Base-by-base conservation (phyloP, 2,329 filamentous ascomycete species). In the Exophiala alcalophila region DNA sequence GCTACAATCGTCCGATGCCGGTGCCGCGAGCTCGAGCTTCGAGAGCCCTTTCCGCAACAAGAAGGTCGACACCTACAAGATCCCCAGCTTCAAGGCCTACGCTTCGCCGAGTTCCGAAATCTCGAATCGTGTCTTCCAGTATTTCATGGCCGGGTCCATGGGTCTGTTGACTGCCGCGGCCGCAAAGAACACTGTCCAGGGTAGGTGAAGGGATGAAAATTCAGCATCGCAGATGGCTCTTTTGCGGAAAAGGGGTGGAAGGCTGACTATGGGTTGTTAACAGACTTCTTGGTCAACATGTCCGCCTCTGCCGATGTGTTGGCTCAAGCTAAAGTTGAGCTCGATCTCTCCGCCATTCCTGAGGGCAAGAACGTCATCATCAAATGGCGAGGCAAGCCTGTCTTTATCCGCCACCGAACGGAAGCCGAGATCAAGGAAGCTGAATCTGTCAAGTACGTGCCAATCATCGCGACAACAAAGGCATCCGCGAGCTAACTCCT, bases 321-420 rank as follows among this genome's bases (percentile, higher is more conserved):
- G 73, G 92, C 94, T 66, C 94, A 96, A 83, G 92, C 92, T 70
- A 98, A 98, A 84, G 92, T 98, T 60, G 92, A 98, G 77, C 85
- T 98, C 60, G 88, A 95, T 70, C 84, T 98, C 57, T 77, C 76
- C 61, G 70, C 87, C 55, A 97, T 98, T 62, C 92, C 92, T 53
- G 91, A 97, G 78, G 92, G 92, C 80, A 98, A 97, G 86, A 98
- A 98, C 76, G 92, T 98, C 68, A 94, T 98, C 70, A 94, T 98
- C 79, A 98, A 98, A 78, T 98, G 92, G 92, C 86, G 92, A 78
- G 92, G 92, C 69, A 98, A 98, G 86, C 92, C 92, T 69, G 89
- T 98, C 69, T 98, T 98, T 78, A 89, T 98, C 81, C 90, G 92
- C 70, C 92, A 98, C 84, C 88, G 92, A 65, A 98, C 92, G 60